These are phyloP conservation scores for Ananas comosus DNA, from an alignment of 176 grass and related monocot genomes.

Conservation along the genomic window DNA sequence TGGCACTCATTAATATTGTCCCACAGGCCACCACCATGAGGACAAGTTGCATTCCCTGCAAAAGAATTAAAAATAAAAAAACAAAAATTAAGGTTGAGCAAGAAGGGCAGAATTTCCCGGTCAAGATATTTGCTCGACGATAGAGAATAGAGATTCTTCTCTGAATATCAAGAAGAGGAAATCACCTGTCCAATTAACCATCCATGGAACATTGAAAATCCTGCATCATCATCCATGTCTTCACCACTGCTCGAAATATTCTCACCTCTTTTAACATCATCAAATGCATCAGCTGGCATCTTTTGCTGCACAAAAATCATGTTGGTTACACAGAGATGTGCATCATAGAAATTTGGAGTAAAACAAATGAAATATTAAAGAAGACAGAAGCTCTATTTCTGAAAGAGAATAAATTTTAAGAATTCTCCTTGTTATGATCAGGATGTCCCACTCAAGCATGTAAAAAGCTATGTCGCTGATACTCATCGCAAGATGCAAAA, in stretches of 20 bases:
- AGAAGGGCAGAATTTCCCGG: background rate
- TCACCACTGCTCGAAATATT: conserved; percentile 5
- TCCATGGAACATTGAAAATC: conserved; percentile 19
- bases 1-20: conserved; percentile 26
- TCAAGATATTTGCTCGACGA: background rate
- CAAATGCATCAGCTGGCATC: conserved; percentile 8
- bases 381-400: too few species aligned
- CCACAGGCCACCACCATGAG: conserved; percentile 27
- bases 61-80: background rate
- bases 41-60: conserved; percentile 23
- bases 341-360: background rate
- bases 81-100: background rate
- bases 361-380: too few species aligned
- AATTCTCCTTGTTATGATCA: too few species aligned
- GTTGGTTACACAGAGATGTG: background rate
- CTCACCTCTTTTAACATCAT: conserved; percentile 6
- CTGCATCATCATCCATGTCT: conserved; percentile 1
- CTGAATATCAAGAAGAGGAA: conserved; percentile 8
- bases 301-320: conserved; percentile 21
- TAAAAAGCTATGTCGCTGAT: too few species aligned
- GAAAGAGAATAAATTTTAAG: too few species aligned
- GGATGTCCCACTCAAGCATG: too few species aligned
- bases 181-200: conserved; percentile 28
- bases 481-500: background rate
- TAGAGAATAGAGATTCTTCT: background rate